Base-by-base conservation (phyloP, 305 asterid genomes). In the Fraxinus platypoda region DNA sequence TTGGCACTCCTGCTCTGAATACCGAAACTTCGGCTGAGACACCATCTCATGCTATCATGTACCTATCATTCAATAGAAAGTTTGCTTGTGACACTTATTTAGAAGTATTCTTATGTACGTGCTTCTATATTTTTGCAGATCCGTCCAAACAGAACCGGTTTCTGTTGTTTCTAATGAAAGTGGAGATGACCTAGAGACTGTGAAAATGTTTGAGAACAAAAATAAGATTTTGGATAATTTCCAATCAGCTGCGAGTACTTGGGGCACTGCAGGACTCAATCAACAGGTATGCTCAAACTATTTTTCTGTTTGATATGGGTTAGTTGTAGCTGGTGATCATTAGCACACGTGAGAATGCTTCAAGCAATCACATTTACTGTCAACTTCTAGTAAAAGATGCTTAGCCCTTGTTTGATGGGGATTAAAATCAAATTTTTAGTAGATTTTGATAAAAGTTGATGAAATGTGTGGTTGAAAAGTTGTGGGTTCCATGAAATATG, bases 1-100 rank as follows among this genome's bases (percentile, higher is more conserved):
- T 88, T 86, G 97, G 95, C 84, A 90, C 90, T 79, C 93, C 93
- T 87, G 87, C 93, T 62, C 81, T 85, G 78, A 92, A 85, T 90
- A 79, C 86, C 76, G 97, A 90, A 83, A 52, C 85, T 54, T 95
- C 85, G 83, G 49, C 86, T 38, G 91, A 85, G 46, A 84, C 74
- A 17, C 83, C 78, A 64, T 86, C 89, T 75, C 84, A 81, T 62
- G 74, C 87, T 73, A 84, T 82, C 86, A 95, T 88, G 99, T 97
- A 91, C 75, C 79, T 78, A 37, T 71, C 80, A 78, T 87, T 73
- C 49, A 34, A 68, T 62, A 19, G 64, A 78, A 84, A 68, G 46
- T 26, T 84, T 21, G 28, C 78, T 23, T 75, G 79, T 84, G 52
- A 33, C 46, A 68, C 49, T 79, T 71, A 15, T 59, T 75, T 78